Base-by-base conservation (phyloP, 306 rosid genomes). In the Corylus avellana region DNA sequence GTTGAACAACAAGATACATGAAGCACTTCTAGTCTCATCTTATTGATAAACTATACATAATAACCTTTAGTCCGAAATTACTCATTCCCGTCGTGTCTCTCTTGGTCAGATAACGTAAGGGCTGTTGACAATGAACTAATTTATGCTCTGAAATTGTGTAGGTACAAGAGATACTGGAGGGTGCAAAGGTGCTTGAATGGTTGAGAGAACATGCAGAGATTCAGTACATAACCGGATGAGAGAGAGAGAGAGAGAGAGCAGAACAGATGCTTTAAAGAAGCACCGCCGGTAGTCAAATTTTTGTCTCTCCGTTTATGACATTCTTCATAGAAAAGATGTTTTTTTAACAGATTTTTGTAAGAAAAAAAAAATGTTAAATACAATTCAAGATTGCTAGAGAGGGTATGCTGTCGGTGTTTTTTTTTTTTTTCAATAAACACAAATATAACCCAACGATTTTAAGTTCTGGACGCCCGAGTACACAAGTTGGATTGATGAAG, bases 171-270 rank as follows among this genome's bases (percentile, higher is more conserved):
- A 92, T 95, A 84, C 87, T 95, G 59, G 98, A 92, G 83, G 98
- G 98, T 74, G 97, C 98, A 70, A 95, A 91, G 87, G 98, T 95
- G 82, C 98, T 95, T 79, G 98, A 95, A 86, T 95, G 98, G 98
- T 79, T 95, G 85, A 91, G 88, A 90, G 98, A 92, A 77, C 88
- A 90, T 56, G 89, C 97, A 58, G 97, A 87, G 67, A 74, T 94
- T 82, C 87, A 90, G 74, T 92, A 85, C 79, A 73, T 90, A 75
- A 92, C 90, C 42, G 82, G 74, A 78, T 92, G 83, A 92, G 77
- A 18, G 72, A 64, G 70, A 12, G 2, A 51, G 72, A 62, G 49
- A 20, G 22, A 17, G 25, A 17, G 72, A 39, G 29, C 37, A 59
- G 37, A 29, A 59, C 27, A 42, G 6, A 11, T 14, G 17, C n/a